Percentiles rank a stretch among this genome's conserved stretches.
Conservation (phyloP, 129 eudicot species). For the Heracleum sosnowskyi region DNA sequence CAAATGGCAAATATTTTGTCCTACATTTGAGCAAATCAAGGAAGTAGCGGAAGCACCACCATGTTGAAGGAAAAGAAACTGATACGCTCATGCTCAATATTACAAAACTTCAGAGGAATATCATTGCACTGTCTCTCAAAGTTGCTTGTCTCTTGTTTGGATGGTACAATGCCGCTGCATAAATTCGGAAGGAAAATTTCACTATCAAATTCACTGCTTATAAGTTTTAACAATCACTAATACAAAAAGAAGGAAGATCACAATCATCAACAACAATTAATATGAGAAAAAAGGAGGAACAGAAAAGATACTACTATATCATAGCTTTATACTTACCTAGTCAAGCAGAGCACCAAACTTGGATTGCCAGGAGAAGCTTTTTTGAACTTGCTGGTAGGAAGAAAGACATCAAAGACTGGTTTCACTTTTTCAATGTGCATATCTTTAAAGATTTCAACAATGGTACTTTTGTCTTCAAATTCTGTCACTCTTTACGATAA, state of each 20-base stretch:
- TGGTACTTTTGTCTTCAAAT: constrained; percentile 13
- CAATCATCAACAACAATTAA: background rate
- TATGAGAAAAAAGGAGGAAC: too few relatives aligned
- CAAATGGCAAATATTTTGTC: too few relatives aligned
- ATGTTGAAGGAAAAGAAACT: constrained; percentile 59
- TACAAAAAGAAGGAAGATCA: background rate
- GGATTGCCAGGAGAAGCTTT: constrained; percentile 71
- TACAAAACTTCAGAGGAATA: constrained; percentile 40
- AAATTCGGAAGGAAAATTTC: background rate
- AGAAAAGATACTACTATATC: background rate
- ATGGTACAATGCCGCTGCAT: constrained; percentile 53
- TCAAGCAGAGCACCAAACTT: constrained; percentile 44
- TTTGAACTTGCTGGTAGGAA: constrained; percentile 77
- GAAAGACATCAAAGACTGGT: constrained; percentile 61
- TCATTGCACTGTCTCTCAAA: constrained; percentile 51
- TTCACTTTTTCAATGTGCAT: constrained; percentile 34
- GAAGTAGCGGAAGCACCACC: constrained; percentile 63
- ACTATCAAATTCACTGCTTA: background rate
- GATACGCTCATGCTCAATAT: constrained; percentile 73
- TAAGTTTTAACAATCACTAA: too few relatives aligned
- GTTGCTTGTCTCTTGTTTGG: constrained; percentile 39
- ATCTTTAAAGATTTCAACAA: constrained; percentile 27
- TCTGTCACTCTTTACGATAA: background rate
- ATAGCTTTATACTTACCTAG: constrained; percentile 30
- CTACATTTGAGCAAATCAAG: constrained; percentile 26